Base-by-base conservation (phyloP, 2,329 filamentous ascomycete species). In the Trichoderma asperellum region DNA sequence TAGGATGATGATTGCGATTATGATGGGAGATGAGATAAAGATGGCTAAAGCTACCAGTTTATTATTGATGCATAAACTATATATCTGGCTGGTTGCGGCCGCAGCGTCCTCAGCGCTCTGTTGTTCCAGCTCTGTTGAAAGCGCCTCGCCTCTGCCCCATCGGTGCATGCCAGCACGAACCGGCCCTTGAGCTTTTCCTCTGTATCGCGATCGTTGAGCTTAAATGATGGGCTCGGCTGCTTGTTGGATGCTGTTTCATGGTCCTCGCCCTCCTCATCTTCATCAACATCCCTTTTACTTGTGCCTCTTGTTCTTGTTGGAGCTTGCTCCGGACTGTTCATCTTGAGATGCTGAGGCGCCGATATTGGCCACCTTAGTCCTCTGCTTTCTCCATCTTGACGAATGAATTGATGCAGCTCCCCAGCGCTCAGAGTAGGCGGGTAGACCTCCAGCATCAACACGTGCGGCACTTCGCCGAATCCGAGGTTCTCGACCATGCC, bases 61-160 rank as follows among this genome's bases (percentile, higher is more conserved):
- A 80, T 74, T 72, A 74, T 76, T 65, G 78, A 78, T 64, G 73
- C 76, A 71, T 76, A 73, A 62, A 79, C 70, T 66, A 74, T 49
- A 56, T 74, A 76, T 68, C 70, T 73, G n/a, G 35, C 60, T 35
- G 27, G 57, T 18, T 67, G 29, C 1, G 68, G 65, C 21, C 71
- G 66, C 7, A 58, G 71, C 27, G 67, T 71, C 7, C 72, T 71
- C 5, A 82, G 64, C 58, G 73, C 74, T 32, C 78, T 78, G 61
- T 77, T 75, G 65, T 83, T 82, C 81, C 81, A 83, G 60, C 72
- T 72, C n/a, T 81, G 77, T 56, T 82, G 78, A 68, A 83, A 83
- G 16, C 81, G 76, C 70, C 79, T 75, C 2, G 81, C 81, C 55
- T 80, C 77, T 24, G 71, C 70, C 3, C 77, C 73, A 37, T 75